These are phyloP conservation scores for Erucastrum elatum DNA, from an alignment of 345 rosid species.

Conservation along the genomic window DNA sequence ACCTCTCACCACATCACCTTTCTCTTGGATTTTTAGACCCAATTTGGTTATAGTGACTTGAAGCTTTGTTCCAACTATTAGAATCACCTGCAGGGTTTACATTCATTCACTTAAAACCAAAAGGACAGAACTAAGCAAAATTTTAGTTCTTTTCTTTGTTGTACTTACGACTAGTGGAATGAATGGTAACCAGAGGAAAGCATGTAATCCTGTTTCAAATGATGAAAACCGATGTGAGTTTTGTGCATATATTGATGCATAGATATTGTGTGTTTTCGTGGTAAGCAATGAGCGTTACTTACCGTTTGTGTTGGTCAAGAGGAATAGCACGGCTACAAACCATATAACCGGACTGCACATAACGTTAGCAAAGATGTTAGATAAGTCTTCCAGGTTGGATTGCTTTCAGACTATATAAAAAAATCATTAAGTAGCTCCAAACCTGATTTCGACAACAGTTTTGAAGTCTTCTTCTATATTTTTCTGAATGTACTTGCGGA, in stretches of 20 bases:
- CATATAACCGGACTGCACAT: conserved; percentile 78
- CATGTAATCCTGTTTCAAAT: conserved; percentile 53
- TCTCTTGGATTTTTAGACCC: conserved; percentile 76
- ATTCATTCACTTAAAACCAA: background rate
- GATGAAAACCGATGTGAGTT: background rate
- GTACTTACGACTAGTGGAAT: conserved; percentile 68
- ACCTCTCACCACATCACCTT: conserved; percentile 91
- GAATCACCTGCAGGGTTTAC: conserved; percentile 51
- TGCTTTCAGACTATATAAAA: background rate
- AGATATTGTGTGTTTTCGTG: background rate
- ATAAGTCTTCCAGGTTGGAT: background rate
- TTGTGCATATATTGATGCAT: background rate
- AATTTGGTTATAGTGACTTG: conserved; percentile 80
- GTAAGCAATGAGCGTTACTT: conserved; percentile 40
- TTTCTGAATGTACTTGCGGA: conserved; percentile 76
- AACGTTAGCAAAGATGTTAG: conserved; percentile 13
- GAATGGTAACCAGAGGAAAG: conserved; percentile 79
- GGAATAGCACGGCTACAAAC: conserved; percentile 60
- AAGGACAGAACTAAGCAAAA: background rate
- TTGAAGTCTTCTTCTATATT: conserved; percentile 73
- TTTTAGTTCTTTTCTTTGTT: background rate
- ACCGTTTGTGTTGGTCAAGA: conserved; percentile 75
- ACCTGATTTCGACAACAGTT: conserved; percentile 69
- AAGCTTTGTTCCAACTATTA: conserved; percentile 77
- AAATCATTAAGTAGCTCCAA: background rate